Evolutionary conservation across 2,329 filamentous ascomycete species (phyloP).

Genomic region (Calonectria multiphialidica): DNA sequence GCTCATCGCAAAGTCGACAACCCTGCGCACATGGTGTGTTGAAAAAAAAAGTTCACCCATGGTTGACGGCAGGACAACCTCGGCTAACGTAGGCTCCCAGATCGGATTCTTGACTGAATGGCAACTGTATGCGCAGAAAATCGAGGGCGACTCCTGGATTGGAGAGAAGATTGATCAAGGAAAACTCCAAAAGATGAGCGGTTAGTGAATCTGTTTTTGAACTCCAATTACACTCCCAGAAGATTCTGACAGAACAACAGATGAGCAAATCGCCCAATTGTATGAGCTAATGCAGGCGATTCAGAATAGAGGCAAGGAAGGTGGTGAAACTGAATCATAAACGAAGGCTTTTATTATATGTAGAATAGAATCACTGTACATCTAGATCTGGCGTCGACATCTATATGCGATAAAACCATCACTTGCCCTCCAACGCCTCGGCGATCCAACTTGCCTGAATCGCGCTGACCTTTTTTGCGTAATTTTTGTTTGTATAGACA

Average conservation of each 20-base stretch:
- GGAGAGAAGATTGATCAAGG: constrained; percentile 85
- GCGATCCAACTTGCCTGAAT: constrained; percentile 72
- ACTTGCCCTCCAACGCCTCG: constrained; percentile 57
- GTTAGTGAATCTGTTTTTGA: constrained; percentile 60
- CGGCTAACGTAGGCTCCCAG: constrained; percentile 57
- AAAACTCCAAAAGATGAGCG: constrained; percentile 95
- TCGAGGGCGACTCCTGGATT: constrained; percentile 89
- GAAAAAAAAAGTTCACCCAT: neutral
- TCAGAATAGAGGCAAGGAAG: constrained; percentile 50
- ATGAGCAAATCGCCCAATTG: constrained; percentile 92
- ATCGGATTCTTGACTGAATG: constrained; percentile 97
- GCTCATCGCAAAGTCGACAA: constrained; percentile 89
- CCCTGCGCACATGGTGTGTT: constrained; percentile 85
- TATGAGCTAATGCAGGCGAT: constrained; percentile 95
- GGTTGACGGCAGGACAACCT: neutral
- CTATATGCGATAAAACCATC: constrained; percentile 14
- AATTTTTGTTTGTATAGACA: constrained; percentile 75
- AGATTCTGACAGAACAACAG: constrained; percentile 56
- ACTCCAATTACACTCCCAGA: neutral
- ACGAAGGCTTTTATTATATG: neutral
- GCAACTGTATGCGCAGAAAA: constrained; percentile 93
- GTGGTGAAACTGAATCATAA: constrained; percentile 43
- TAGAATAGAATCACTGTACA: constrained; percentile 33
- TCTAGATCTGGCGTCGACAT: constrained; percentile 17
- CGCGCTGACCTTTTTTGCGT: constrained; percentile 74